A percentile compares a stretch with the other conserved stretches of the same genome.
These are phyloP conservation scores for Kingdonia uniflora DNA, from an alignment of 164 flowering plant species.

Conservation along the genomic window DNA sequence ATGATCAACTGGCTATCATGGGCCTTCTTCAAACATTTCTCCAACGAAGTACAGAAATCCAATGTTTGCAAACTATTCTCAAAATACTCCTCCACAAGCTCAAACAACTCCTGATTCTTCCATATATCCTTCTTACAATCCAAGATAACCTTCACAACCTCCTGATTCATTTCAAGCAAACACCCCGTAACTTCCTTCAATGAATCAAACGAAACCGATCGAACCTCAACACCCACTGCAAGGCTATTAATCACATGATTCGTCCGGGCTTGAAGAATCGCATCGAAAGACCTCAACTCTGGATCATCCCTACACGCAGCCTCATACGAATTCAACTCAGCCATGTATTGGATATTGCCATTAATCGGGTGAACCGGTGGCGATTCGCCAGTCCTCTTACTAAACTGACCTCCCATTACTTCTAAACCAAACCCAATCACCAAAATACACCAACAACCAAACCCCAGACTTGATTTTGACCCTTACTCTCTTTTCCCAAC, in stretches of 20 bases:
- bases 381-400: constrained; percentile 18
- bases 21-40: constrained; percentile 53
- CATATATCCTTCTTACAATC: constrained; percentile 55
- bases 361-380: constrained; percentile 11
- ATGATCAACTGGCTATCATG: constrained; percentile 47
- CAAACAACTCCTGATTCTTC: constrained; percentile 43
- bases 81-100: constrained; percentile 67
- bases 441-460: too few species aligned
- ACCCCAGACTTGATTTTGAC: too few species aligned
- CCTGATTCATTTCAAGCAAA: constrained; percentile 68
- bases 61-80: constrained; percentile 52
- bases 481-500: too few species aligned
- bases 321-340: constrained; percentile 53
- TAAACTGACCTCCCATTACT: constrained; percentile 18
- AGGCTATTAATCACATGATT: constrained; percentile 41
- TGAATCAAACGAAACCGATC: constrained; percentile 52
- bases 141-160: constrained; percentile 50
- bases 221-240: constrained; percentile 40
- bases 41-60: constrained; percentile 62
- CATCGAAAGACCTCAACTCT: constrained; percentile 45
- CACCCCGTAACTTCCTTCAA: constrained; percentile 46
- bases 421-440: neutral
- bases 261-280: constrained; percentile 37
- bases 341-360: constrained; percentile 14
- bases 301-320: constrained; percentile 55